Base-by-base conservation (phyloP, 2,329 filamentous ascomycete species). In the Pseudogymnoascus sp. region DNA sequence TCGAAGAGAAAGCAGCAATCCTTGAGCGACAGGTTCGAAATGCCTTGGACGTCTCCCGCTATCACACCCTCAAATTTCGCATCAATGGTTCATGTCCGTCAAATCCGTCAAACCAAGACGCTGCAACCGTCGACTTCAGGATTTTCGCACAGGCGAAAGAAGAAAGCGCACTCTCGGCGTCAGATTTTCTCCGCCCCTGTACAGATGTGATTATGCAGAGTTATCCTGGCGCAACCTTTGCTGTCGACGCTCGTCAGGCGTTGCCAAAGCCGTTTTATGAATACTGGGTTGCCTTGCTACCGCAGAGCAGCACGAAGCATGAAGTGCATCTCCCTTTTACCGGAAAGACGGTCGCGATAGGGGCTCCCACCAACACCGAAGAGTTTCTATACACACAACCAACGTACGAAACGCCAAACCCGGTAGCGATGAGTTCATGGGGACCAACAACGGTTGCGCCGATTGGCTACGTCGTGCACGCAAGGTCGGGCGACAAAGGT, bases 41-140 rank as follows among this genome's bases (percentile, higher is more conserved):
- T 4, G 72, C 74, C 3, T 71, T 79, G 63, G 72, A 75, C 17
- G 65, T 61, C 29, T 53, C 62, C 11, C 70, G 72, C 33, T 64
- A 74, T 56, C 72, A 73, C 13, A 75, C 78, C 33, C 65, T 73
- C 44, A 67, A 70, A 56, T 75, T 75, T 66, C 72, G 42, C 19
- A 68, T 13, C 68, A 79, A 75, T 67, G 81, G 72, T 59, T 75
- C 66, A 35, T 74, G 63, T 1, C 70, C 75, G 0, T 71, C 74
- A 1, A 73, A 81, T 40, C 77, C 78, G 0, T 68, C 68, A 2
- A 77, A 74, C n/a, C 79, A 82, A 33, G 76, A 78, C 26, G 75
- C 75, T 0, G 80, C 79, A 0, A 83, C 80, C 0, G 79, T 82
- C 0, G 78, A 79, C 46, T 74, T 82, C 42, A 68, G 79, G 23